Evolutionary conservation across 2,329 filamentous ascomycete genomes (phyloP).

Genomic region (Colletotrichum filicis): DNA sequence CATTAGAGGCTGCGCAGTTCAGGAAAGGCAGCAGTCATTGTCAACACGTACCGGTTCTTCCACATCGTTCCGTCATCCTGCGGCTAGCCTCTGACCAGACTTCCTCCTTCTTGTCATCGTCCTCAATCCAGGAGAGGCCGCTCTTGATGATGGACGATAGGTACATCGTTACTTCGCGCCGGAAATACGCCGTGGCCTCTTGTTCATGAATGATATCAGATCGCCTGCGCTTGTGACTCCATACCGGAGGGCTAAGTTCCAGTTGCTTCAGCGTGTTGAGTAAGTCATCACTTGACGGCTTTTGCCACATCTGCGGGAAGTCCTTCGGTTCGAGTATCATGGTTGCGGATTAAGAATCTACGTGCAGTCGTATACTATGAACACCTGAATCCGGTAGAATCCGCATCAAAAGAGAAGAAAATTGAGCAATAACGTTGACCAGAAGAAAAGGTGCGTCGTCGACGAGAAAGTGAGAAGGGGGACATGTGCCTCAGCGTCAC

Average conservation of each 20-base stretch:
- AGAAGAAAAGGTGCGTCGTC: background rate
- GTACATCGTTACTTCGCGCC: conserved; percentile 70
- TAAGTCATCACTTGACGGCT: conserved; percentile 74
- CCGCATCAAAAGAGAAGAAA: background rate
- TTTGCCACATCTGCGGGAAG: conserved; percentile 85
- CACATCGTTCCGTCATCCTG: conserved; percentile 86
- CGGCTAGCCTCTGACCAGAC: conserved; percentile 84
- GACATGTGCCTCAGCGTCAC: background rate
- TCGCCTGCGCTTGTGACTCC: conserved; percentile 62
- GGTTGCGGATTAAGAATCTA: conserved; percentile 25
- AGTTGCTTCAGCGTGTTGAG: conserved; percentile 74
- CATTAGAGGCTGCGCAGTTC: background rate
- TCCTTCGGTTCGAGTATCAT: conserved; percentile 60
- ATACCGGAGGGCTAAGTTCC: conserved; percentile 74
- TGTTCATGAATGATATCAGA: conserved; percentile 54
- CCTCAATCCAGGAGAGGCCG: conserved; percentile 73
- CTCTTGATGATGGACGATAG: conserved; percentile 76
- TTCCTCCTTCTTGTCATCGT: conserved; percentile 72
- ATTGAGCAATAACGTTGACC: background rate
- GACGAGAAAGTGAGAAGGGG: background rate
- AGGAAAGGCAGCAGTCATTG: background rate
- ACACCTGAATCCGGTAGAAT: background rate
- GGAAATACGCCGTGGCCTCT: conserved; percentile 54
- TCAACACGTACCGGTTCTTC: conserved; percentile 70
- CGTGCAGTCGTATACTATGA: conserved; percentile 9